Evolutionary conservation across 148 eudicot genomes (phyloP), one percentile per base, ranked within the genome.

Genomic region (Rhododendron ferrugineum): DNA sequence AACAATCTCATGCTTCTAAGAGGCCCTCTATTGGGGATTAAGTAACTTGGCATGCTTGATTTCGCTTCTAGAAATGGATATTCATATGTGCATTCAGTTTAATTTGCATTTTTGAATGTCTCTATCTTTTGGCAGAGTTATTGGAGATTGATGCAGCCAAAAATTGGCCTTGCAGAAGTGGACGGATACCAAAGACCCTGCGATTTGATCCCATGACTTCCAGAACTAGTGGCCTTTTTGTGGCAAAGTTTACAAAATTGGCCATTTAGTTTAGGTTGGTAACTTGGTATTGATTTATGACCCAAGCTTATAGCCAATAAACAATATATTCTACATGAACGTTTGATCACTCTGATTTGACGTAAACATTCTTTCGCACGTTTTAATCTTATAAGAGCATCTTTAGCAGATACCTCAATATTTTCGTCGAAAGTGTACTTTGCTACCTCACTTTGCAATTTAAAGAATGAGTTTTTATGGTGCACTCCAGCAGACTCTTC

Each of bases 191-290:
- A 50, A 95, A 92, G 75, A 92, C 99, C 36, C 85, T 97, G 85
- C 91, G 99, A 18, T 97, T 97, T 92, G 98, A 97, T 92, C 99
- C 99, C 18, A 62, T 91, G 80, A 88, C 95, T 72, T 97, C 99
- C 85, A 88, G 84, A 86, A 93, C 94, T 66, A 93, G 98, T 82
- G 95, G 98, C 13, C 90, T 94, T 68, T 94, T 94, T 85, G 91
- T 94, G 46, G 93, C 94, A 80, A 94, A 93, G 90, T 91, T 94
- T 83, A 89, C 90, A 36, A 94, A 93, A 91, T 75, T 87, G 79
- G 30, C 83, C 22, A 58, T 49, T 68, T 86, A 76, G 75, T 75
- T 75, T 56, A 78, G 70, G 78, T 54, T 60, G 7, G n/a, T n/a
- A n/a, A n/a, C n/a, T n/a, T n/a, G n/a, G 78, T 28, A 18, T 81